Conservation (phyloP, 1,284 basidiomycete genomes). For the Coriolopsis trogii region DNA sequence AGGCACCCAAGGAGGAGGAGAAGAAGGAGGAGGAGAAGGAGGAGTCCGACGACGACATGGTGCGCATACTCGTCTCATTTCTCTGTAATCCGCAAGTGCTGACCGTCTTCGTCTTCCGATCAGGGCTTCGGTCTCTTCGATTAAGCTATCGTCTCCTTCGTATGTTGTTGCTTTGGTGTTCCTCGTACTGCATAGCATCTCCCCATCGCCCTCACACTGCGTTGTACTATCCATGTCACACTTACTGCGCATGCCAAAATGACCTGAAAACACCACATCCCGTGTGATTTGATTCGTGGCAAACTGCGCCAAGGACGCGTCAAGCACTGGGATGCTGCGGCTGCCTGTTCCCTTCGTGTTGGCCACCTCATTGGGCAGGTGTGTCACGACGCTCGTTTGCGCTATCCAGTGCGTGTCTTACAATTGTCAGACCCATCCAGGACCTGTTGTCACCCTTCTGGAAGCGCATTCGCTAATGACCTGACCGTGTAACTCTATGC, state of each 20-base stretch:
- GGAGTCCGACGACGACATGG: conserved; percentile 94
- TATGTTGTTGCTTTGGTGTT: conserved; percentile 21
- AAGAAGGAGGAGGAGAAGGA: conserved; percentile 87
- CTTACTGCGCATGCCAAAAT: conserved; percentile 22
- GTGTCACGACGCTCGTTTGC: too few relatives aligned
- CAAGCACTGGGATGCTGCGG: too few relatives aligned
- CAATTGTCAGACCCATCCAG: too few relatives aligned
- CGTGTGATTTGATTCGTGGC: too few relatives aligned
- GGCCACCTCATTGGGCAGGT: too few relatives aligned
- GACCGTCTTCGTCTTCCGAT: background rate
- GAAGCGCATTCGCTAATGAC: too few relatives aligned
- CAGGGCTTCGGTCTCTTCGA: conserved; percentile 87
- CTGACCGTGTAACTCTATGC: too few relatives aligned
- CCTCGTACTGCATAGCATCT: conserved; percentile 23
- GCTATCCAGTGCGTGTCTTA: too few relatives aligned
- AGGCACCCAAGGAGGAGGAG: conserved; percentile 65
- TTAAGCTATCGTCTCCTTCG: conserved; percentile 42
- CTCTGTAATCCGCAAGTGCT: conserved; percentile 7
- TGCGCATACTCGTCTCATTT: conserved; percentile 39
- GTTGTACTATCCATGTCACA: conserved; percentile 19
- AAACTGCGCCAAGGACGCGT: too few relatives aligned
- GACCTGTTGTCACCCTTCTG: too few relatives aligned
- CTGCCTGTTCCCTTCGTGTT: too few relatives aligned
- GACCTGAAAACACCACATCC: conserved; percentile 21
- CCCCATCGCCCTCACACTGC: conserved; percentile 9